A percentile compares a stretch with the other conserved stretches of the same genome.
These are phyloP conservation scores for Pseudonitzschia delicatissima DNA, from an alignment of 108 stramenopile genomes.

Conservation along the genomic window DNA sequence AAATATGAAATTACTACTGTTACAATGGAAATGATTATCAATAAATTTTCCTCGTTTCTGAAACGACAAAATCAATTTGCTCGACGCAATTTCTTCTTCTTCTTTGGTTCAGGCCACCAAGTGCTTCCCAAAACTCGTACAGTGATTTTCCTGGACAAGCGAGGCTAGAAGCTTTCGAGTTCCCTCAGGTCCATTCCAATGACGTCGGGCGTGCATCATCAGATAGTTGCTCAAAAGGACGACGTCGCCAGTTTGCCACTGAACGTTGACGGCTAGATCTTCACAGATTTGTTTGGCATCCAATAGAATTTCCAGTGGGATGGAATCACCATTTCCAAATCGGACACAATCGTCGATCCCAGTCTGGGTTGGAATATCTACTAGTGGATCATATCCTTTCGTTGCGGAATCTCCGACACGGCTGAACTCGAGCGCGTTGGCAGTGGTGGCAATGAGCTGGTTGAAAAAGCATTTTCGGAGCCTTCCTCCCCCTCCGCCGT, in stretches of 20 bases:
- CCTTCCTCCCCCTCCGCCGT: too few species aligned
- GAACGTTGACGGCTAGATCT: constrained; percentile 21
- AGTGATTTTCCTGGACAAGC: constrained; percentile 25
- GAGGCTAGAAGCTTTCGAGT: constrained; percentile 33
- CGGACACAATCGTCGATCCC: constrained; percentile 33
- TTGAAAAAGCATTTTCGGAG: constrained; percentile 36
- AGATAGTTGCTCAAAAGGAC: constrained; percentile 27
- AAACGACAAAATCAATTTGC: too few species aligned
- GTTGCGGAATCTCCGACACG: constrained; percentile 9
- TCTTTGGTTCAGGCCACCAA: constrained; percentile 1
- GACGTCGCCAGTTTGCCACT: constrained; percentile 35
- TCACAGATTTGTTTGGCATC: constrained; percentile 35
- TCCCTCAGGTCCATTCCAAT: constrained; percentile 32
- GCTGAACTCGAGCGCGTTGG: constrained; percentile 32
- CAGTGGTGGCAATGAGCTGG: constrained; percentile 36
- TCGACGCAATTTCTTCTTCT: constrained; percentile 1
- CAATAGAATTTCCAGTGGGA: constrained; percentile 19
- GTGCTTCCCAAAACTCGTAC: constrained; percentile 26
- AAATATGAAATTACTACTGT: too few species aligned
- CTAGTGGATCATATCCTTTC: constrained; percentile 23
- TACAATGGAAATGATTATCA: too few species aligned
- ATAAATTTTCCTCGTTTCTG: too few species aligned
- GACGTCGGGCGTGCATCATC: constrained; percentile 34
- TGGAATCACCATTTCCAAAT: constrained; percentile 27
- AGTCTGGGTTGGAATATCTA: constrained; percentile 31